Base-by-base conservation (phyloP, 2,329 filamentous ascomycete genomes). In the Xylaria sp. region DNA sequence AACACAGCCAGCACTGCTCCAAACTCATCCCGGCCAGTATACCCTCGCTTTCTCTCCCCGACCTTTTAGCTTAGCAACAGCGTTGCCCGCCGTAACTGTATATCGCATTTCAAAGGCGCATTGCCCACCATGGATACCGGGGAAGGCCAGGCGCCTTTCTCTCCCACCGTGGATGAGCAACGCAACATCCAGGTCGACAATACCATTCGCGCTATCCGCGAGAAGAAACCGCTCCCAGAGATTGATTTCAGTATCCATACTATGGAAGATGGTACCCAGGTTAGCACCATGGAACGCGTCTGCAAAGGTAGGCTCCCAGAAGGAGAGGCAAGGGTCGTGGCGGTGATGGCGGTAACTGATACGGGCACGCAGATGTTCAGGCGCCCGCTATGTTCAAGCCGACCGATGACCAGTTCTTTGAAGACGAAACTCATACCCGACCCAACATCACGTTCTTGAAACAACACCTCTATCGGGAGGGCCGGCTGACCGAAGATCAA, bases 181-280 rank as follows among this genome's bases (percentile, higher is more conserved):
- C 80, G 78, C 72, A 81, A 73, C 67, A 72, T 76, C 67, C 86
- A 89, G 74, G 83, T 97, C 71, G 91, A 96, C 78, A 93, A 91
- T 84, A 89, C 91, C 66, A 88, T 93, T 70, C 91, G 90, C 73
- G 94, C 94, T 57, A 92, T 99, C 69, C 87, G 88, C 73, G 86
- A 97, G 68, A 97, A 97, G 88, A 93, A 90, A 80, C 92, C 93
- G 50, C 83, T 95, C 46, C 94, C 94, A 54, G 93, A 97, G 81
- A 97, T 99, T 69, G 94, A 99, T 79, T 99, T 99, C 74, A 95
- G 91, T 52, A 86, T 99, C 70, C 94, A 99, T 76, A 94, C 90
- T 59, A 97, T 97, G 93, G 94, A 99, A 74, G 94, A 99, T 80
- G 91, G 91, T 70, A 87, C 85, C 49, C 91, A 96, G 78, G 94